Conservation (phyloP, 1,284 basidiomycete genomes). For the Boletellus deceptivus region DNA sequence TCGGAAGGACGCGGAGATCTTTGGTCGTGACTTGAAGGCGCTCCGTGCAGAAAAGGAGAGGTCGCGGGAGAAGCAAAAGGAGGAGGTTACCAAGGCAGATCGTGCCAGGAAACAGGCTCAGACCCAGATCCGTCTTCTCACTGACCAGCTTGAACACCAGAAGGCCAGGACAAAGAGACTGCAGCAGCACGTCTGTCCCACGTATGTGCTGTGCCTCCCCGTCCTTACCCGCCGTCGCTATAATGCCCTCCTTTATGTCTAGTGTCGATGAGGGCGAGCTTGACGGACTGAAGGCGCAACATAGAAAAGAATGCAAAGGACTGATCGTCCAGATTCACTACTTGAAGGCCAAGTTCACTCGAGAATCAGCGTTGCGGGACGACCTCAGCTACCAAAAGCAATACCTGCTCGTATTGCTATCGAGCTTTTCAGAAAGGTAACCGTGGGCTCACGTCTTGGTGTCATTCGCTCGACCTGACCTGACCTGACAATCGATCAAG, state of each 20-base stretch:
- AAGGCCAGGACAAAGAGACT: slow-evolving; percentile 46
- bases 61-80: slow-evolving; percentile 50
- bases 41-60: slow-evolving; percentile 67
- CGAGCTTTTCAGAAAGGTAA: slow-evolving; percentile 73
- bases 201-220: slow-evolving; percentile 39
- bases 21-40: slow-evolving; percentile 69
- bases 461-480: neutral
- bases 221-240: slow-evolving; percentile 1
- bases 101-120: slow-evolving; percentile 63
- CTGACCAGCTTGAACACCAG: slow-evolving; percentile 64
- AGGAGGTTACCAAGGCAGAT: slow-evolving; percentile 52
- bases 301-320: slow-evolving; percentile 86
- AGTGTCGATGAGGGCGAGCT: slow-evolving; percentile 53
- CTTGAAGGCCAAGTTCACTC: slow-evolving; percentile 86
- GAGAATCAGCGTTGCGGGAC: slow-evolving; percentile 81
- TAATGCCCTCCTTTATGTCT: neutral
- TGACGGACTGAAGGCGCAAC: slow-evolving; percentile 57
- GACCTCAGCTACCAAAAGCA: slow-evolving; percentile 86
- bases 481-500: slow-evolving; percentile 39
- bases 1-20: slow-evolving; percentile 67
- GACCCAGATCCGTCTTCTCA: slow-evolving; percentile 61
- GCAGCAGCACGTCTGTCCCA: slow-evolving; percentile 54
- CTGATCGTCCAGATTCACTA: slow-evolving; percentile 87
- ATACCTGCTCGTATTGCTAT: slow-evolving; percentile 66
- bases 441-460: slow-evolving; percentile 17